These are phyloP conservation scores for Penicillium italicum DNA, from an alignment of 2,329 filamentous ascomycete species.

Conservation along the genomic window DNA sequence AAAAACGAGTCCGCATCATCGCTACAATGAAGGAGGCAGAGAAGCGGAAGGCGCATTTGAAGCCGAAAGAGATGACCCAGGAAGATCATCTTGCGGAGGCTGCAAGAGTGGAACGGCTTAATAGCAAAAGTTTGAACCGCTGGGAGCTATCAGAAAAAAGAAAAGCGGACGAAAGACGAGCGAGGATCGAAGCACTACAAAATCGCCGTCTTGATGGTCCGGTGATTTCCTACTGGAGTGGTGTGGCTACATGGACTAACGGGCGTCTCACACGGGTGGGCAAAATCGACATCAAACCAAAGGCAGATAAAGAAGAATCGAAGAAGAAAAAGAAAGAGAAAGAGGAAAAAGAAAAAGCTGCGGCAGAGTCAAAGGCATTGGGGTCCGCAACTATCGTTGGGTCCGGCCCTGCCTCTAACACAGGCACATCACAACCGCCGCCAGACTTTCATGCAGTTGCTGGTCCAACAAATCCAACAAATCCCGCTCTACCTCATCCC, in stretches of 20 bases:
- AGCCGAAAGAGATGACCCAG: slow-evolving; percentile 81
- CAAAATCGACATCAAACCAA: slow-evolving; percentile 50
- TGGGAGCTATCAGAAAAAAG: slow-evolving; percentile 94
- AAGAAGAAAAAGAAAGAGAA: slow-evolving; percentile 33
- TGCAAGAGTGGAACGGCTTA: slow-evolving; percentile 75
- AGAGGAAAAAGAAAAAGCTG: slow-evolving; percentile 28
- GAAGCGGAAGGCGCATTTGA: slow-evolving; percentile 64
- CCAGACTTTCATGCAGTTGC: background rate
- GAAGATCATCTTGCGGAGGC: slow-evolving; percentile 80
- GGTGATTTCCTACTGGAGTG: slow-evolving; percentile 89
- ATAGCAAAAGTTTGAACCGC: slow-evolving; percentile 83
- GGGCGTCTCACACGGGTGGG: slow-evolving; percentile 70
- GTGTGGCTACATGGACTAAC: slow-evolving; percentile 76
- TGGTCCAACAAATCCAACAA: background rate
- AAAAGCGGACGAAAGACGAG: slow-evolving; percentile 76
- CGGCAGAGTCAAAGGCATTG: slow-evolving; percentile 20
- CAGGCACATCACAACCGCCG: slow-evolving; percentile 2
- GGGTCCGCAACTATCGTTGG: slow-evolving; percentile 8
- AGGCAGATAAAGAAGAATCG: slow-evolving; percentile 46
- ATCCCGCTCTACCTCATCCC: background rate
- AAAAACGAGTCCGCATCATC: slow-evolving; percentile 46
- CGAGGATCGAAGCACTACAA: slow-evolving; percentile 81
- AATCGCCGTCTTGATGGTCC: slow-evolving; percentile 83
- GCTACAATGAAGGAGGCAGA: slow-evolving; percentile 61
- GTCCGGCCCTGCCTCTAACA: slow-evolving; percentile 4